A percentile compares a stretch with the other conserved stretches of the same genome.
Conservation (phyloP, 2,329 filamentous ascomycete species). For the Cercospora nicotianae region DNA sequence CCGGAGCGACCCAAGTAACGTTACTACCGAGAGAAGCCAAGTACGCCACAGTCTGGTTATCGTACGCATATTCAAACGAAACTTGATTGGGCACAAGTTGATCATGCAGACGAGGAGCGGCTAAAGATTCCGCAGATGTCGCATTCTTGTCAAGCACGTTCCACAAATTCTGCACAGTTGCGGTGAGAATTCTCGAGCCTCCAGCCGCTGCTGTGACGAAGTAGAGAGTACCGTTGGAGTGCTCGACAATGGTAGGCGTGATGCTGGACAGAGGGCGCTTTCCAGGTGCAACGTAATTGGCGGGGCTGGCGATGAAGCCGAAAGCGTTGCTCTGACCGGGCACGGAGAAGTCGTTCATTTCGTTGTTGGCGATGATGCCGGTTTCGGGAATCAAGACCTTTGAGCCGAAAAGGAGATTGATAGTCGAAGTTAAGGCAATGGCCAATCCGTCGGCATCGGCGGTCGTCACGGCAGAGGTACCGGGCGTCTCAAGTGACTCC, state of each 20-base stretch:
- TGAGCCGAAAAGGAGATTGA: constrained; percentile 84
- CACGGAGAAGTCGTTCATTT: constrained; percentile 76
- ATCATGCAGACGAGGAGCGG: constrained; percentile 71
- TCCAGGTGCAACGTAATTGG: constrained; percentile 77
- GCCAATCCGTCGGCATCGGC: constrained; percentile 73
- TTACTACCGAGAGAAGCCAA: constrained; percentile 68
- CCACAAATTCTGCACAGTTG: constrained; percentile 72
- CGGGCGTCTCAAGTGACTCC: constrained; percentile 68
- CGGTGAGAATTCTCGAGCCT: constrained; percentile 77
- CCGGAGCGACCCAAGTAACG: constrained; percentile 65
- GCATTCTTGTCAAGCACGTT: constrained; percentile 68
- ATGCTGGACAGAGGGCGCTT: constrained; percentile 86
- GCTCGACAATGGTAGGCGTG: constrained; percentile 73
- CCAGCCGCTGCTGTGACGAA: constrained; percentile 74
- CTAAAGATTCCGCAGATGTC: constrained; percentile 62
- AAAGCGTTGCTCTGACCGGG: constrained; percentile 76
- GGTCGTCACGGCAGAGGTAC: constrained; percentile 71
- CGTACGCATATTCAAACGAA: constrained; percentile 67
- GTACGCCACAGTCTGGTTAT: constrained; percentile 63
- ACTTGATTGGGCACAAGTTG: constrained; percentile 73
- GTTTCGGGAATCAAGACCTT: constrained; percentile 76
- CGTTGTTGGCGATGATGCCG: constrained; percentile 70
- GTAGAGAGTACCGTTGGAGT: constrained; percentile 63
- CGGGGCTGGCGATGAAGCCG: constrained; percentile 74
- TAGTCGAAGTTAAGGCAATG: constrained; percentile 78